Percentiles rank a stretch among this genome's conserved stretches.
These are phyloP conservation scores for Nemania bipapillata DNA, from an alignment of 2,329 filamentous ascomycete genomes.

Conservation along the genomic window DNA sequence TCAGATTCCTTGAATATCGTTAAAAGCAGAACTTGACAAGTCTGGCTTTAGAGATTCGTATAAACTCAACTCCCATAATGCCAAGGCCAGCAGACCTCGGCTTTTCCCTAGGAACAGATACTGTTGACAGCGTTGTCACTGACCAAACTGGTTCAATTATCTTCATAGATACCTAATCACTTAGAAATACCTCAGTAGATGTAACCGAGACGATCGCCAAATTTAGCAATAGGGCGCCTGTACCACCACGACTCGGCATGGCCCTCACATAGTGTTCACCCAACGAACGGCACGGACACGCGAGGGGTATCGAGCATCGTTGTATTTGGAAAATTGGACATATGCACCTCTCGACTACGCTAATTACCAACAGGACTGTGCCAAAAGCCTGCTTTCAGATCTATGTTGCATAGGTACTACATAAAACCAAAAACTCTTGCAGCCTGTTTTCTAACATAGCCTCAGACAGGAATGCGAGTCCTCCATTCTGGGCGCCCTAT, in stretches of 20 bases:
- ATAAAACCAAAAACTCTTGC: background rate
- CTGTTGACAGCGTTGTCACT: slow-evolving; percentile 4
- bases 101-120: background rate
- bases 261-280: background rate
- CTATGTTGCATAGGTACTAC: background rate
- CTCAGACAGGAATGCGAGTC: background rate
- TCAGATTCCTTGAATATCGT: background rate
- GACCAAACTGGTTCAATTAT: slow-evolving; percentile 1
- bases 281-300: background rate
- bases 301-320: background rate
- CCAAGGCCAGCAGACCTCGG: slow-evolving; percentile 18
- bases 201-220: background rate
- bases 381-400: background rate
- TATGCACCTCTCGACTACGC: background rate
- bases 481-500: background rate
- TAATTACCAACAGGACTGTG: background rate
- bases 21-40: slow-evolving; percentile 1
- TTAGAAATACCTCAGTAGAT: background rate
- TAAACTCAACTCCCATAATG: slow-evolving; percentile 12
- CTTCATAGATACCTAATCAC: slow-evolving; percentile 1
- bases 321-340: background rate
- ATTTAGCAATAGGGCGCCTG: background rate
- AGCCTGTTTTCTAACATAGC: background rate
- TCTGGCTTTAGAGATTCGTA: background rate
- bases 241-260: background rate